Base-by-base conservation (phyloP, 257 asterid genomes). In the Ilex aquifolium region DNA sequence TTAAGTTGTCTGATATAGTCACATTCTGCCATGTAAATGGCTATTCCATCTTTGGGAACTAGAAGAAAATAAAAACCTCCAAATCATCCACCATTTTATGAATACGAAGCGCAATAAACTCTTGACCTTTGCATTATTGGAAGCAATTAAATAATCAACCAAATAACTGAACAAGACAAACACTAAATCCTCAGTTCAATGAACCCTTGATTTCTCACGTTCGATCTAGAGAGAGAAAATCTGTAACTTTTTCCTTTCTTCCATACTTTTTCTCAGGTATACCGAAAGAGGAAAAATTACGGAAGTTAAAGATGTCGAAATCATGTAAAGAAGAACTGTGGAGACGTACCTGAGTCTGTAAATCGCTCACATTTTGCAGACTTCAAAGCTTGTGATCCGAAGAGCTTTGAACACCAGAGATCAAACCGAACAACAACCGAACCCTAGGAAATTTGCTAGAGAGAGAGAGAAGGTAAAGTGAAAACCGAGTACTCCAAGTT, bases 291-390 rank as follows among this genome's bases (percentile, higher is more conserved):
- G 10, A 49, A 3, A 49, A 44, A 7, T 44, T n/a, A 49, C 14
- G n/a, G 1, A 49, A 49, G 17, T 49, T 49, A 49, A 3, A 49
- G 4, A 49, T 49, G 54, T 49, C 4, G 17, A 15, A 49, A 49
- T 49, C 4, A 49, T 11, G 54, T n/a, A 11, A 49, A 49, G 54
- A 49, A 17, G 13, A 32, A 17, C 15, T 13, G 15, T 3, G 32
- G 29, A 36, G 14, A 8, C 77, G 52, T 55, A 81, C 88, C 82
- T 71, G 36, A 61, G 60, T 65, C 74, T 60, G 56, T 50, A 61
- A 63, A 73, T 68, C 77, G 59, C 59, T 65, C 81, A 73, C 80
- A 48, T 69, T 39, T 39, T 59, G 60, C 72, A 42, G 55, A 40
- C 66, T 56, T 11, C 60, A 29, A 68, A 63, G 69, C 70, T 63